Base-by-base conservation (phyloP, 331 rosid species). In the Acacia concinna region DNA sequence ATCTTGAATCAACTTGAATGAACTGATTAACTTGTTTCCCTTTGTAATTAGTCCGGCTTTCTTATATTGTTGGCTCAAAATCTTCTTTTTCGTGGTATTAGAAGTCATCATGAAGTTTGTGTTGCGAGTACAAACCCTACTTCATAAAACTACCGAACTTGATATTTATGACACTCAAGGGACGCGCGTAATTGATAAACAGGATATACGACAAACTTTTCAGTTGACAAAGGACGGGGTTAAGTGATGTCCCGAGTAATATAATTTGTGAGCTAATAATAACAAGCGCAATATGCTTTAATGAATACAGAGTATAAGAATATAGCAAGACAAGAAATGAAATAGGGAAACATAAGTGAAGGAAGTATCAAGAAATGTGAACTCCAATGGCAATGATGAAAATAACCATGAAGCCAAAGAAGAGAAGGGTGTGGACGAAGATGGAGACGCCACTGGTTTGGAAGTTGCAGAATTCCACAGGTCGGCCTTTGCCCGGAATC, bases 371-470 rank as follows among this genome's bases (percentile, higher is more conserved):
- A 64, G 81, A 78, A 30, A 85, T 85, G 67, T 79, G 84, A 72
- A 85, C 82, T 0, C 81, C 30, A 82, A 82, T 82, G 37, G 89
- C 89, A 79, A 85, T 78, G 64, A 85, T 25, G 77, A 85, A 85
- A 71, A 85, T 85, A 73, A 74, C 86, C 84, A 85, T 79, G 46
- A 85, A 82, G 15, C 86, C 89, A 59, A 82, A 85, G 81, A 82
- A 85, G 52, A 85, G 82, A 76, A 85, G 82, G 10, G 86, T 66
- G 52, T 86, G 89, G 57, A 86, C 89, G 59, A 86, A 81, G 8
- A 86, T 78, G 44, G 89, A 83, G 76, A 86, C 0, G 1, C 81
- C 83, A 78, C 87, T 86, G 32, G 89, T 86, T 74, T 86, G 89
- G 37, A 86, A 80, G 80, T 86, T 86, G 49, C 60, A 25, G 13